Percentiles rank a stretch among this genome's conserved stretches.
These are phyloP conservation scores for Kluyveromyces starmeri DNA, from an alignment of 805 yeast species.

Conservation along the genomic window DNA sequence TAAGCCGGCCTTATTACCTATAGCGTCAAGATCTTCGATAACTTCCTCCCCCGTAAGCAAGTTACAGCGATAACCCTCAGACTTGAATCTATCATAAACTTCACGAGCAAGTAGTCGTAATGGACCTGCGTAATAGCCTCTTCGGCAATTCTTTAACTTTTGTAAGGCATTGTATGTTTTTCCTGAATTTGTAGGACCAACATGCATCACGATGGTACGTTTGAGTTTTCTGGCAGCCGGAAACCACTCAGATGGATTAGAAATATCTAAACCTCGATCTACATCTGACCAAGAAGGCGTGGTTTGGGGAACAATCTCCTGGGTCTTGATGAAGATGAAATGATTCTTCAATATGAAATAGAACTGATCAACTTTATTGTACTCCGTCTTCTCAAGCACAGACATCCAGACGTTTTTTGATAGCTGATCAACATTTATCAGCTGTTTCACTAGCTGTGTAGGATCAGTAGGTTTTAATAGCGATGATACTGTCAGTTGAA, in stretches of 20 bases:
- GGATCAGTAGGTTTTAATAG: slow-evolving; percentile 15
- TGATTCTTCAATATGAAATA: slow-evolving; percentile 12
- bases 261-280: slow-evolving; percentile 32
- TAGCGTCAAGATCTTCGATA: slow-evolving; percentile 54
- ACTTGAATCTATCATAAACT: slow-evolving; percentile 71
- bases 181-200: slow-evolving; percentile 97
- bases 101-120: slow-evolving; percentile 84
- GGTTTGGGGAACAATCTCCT: slow-evolving; percentile 19
- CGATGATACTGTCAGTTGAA: slow-evolving; percentile 9
- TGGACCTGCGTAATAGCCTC: slow-evolving; percentile 94
- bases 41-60: slow-evolving; percentile 95
- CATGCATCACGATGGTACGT: slow-evolving; percentile 80
- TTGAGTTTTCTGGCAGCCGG: slow-evolving; percentile 77
- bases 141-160: slow-evolving; percentile 50
- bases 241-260: slow-evolving; percentile 68
- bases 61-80: slow-evolving; percentile 63
- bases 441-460: slow-evolving; percentile 10
- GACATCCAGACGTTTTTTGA: slow-evolving; percentile 8
- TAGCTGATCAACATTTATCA: slow-evolving; percentile 8
- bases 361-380: slow-evolving; percentile 8
- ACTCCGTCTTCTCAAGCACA: slow-evolving; percentile 6
- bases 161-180: slow-evolving; percentile 80
- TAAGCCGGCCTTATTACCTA: slow-evolving; percentile 64
- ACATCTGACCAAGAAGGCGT: slow-evolving; percentile 10
- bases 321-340: slow-evolving; percentile 16